A percentile compares a stretch with the other conserved stretches of the same genome.
These are phyloP conservation scores for Pythium folliculosum DNA, from an alignment of 352 stramenopile genomes.

Conservation along the genomic window DNA sequence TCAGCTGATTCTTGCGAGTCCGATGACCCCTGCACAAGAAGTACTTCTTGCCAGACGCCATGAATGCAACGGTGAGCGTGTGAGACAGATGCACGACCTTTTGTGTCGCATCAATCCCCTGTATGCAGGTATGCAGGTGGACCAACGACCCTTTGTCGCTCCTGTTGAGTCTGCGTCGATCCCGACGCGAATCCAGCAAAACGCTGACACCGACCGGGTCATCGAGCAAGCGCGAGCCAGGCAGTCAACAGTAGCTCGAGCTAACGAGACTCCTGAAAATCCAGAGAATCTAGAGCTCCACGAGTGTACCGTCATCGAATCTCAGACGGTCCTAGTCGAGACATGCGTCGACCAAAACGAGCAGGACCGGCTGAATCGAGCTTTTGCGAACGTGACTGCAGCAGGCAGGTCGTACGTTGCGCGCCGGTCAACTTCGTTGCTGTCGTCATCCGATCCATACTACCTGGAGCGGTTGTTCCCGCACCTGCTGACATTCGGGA, in stretches of 20 bases:
- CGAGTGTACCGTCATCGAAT: background rate
- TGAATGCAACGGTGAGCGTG: constrained; percentile 24
- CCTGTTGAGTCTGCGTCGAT: too few relatives aligned
- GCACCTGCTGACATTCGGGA: constrained; percentile 26
- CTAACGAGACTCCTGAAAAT: too few relatives aligned
- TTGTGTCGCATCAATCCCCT: constrained; percentile 25
- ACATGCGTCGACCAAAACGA: background rate
- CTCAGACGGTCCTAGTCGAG: background rate
- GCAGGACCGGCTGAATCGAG: too few relatives aligned
- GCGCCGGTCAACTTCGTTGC: constrained; percentile 15
- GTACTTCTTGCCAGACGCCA: constrained; percentile 20
- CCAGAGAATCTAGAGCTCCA: background rate
- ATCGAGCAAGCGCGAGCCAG: background rate
- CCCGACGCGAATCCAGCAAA: background rate
- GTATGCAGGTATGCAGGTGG: too few relatives aligned
- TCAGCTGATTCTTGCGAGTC: constrained; percentile 29
- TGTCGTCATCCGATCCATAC: constrained; percentile 22
- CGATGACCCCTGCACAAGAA: constrained; percentile 28
- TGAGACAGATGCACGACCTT: constrained; percentile 1
- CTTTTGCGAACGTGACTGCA: background rate
- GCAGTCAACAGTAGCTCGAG: background rate
- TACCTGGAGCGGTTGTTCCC: constrained; percentile 32
- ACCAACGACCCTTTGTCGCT: too few relatives aligned
- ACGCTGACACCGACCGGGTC: too few relatives aligned
- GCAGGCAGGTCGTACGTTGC: constrained; percentile 2